Conservation (phyloP, 2,329 filamentous ascomycete species). For the Apiospora phragmitis region DNA sequence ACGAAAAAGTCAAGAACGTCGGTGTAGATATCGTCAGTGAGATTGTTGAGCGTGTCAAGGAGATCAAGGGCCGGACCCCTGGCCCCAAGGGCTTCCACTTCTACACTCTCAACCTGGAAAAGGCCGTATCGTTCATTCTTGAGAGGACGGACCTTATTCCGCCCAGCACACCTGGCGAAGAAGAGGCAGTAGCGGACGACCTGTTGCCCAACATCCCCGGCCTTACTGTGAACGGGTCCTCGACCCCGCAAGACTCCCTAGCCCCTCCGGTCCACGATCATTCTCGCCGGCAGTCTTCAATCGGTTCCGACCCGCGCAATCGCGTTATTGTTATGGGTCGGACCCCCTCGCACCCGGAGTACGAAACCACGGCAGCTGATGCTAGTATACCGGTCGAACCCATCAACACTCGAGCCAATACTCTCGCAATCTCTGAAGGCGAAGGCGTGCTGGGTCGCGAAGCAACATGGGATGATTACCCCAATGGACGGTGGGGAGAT, state of each 20-base stretch:
- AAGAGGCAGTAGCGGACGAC: slow-evolving; percentile 53
- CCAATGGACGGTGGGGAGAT: slow-evolving; percentile 94
- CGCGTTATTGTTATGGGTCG: slow-evolving; percentile 76
- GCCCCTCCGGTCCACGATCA: slow-evolving; percentile 28
- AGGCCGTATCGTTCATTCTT: slow-evolving; percentile 90
- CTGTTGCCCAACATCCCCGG: slow-evolving; percentile 42
- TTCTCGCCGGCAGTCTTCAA: slow-evolving; percentile 69
- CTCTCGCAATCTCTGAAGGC: slow-evolving; percentile 90
- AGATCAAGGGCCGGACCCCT: slow-evolving; percentile 55
- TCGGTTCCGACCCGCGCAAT: slow-evolving; percentile 85
- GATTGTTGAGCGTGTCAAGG: slow-evolving; percentile 76
- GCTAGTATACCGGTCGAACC: slow-evolving; percentile 73
- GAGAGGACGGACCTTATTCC: slow-evolving; percentile 86
- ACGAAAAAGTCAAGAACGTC: slow-evolving; percentile 77
- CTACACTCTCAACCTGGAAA: slow-evolving; percentile 95
- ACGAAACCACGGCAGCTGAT: slow-evolving; percentile 74
- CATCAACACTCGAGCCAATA: slow-evolving; percentile 78
- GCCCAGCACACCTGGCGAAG: slow-evolving; percentile 45
- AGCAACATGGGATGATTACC: slow-evolving; percentile 98
- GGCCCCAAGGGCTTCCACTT: slow-evolving; percentile 87
- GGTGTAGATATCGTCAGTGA: slow-evolving; percentile 84
- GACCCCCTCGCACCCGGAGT: slow-evolving; percentile 59
- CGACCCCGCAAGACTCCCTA: slow-evolving; percentile 28
- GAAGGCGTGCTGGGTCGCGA: slow-evolving; percentile 87
- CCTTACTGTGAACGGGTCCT: slow-evolving; percentile 53